Evolutionary conservation across 2,329 filamentous ascomycete genomes (phyloP).

Genomic region (Clonostachys rhizophaga): DNA sequence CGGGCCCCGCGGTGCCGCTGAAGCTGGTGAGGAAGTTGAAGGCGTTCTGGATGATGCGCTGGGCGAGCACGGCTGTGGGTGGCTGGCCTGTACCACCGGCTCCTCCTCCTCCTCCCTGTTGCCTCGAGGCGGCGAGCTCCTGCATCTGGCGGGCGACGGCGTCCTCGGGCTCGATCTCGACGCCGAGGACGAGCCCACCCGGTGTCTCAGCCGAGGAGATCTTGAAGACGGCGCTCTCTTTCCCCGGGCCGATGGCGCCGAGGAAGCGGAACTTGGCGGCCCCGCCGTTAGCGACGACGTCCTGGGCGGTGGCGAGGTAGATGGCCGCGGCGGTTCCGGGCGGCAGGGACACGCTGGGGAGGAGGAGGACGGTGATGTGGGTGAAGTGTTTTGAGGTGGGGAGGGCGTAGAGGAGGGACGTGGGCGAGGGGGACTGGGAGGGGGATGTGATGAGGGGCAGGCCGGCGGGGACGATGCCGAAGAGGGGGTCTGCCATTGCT

Average conservation of each 20-base stretch:
- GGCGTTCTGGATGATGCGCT: constrained; percentile 92
- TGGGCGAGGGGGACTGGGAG: constrained; percentile 44
- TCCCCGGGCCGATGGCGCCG: constrained; percentile 83
- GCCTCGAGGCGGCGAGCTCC: constrained; percentile 37
- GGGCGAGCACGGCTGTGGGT: constrained; percentile 75
- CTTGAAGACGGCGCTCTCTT: constrained; percentile 90
- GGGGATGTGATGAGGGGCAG: constrained; percentile 52
- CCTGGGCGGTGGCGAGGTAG: constrained; percentile 63
- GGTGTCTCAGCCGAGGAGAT: constrained; percentile 31
- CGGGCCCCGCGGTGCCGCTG: constrained; percentile 55
- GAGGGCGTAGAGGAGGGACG: constrained; percentile 52
- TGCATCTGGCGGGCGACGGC: constrained; percentile 68
- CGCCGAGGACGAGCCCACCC: constrained; percentile 62
- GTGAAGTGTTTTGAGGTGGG: constrained; percentile 54
- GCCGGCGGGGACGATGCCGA: constrained; percentile 58
- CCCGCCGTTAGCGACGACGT: constrained; percentile 29
- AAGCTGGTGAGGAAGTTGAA: constrained; percentile 96
- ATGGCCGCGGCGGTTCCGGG: constrained; percentile 79
- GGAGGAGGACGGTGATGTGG: constrained; percentile 84
- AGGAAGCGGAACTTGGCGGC: constrained; percentile 73
- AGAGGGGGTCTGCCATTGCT: constrained; percentile 39
- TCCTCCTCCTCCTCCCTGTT: constrained; percentile 5
- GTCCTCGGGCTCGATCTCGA: constrained; percentile 73
- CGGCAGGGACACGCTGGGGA: constrained; percentile 73
- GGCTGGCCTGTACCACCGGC: constrained; percentile 28